Evolutionary conservation across 495 filamentous ascomycete genomes (phyloP), one percentile per base, ranked within the genome.

Genomic region (Hypoxylon perforatum): DNA sequence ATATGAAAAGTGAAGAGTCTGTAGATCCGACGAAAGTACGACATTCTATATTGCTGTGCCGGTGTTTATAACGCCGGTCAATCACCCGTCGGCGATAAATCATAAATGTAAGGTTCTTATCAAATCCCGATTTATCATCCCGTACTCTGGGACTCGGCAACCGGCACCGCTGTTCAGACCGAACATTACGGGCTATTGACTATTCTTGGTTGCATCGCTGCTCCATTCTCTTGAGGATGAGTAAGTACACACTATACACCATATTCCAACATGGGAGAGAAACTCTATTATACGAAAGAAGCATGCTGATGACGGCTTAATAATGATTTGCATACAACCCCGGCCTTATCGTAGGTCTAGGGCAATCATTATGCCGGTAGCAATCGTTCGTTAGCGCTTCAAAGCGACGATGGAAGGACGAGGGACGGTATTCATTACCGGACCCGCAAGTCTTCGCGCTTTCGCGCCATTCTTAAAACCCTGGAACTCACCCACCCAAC

Each of bases 291-390:
- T 28, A 28, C 25, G 25, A 28, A 28, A 8, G n/a, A n/a, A 35
- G 30, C 30, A 5, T 35, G 14, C 9, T 38, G 2, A 42, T 3
- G 12, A 18, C n/a, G 17, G 17, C n/a, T 44, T 44, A 44, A 18
- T 44, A 18, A 18, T 19, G n/a, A 48, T 19, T 14, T 48, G 11
- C 12, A 48, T 21, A 23, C 7, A 23, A 19, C 22, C n/a, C 5
- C 35, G 35, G 46, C 9, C n/a, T 6, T n/a, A 10, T 47, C 8
- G 46, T 30, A 49, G 23, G 1, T 4, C 22, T 21, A 47, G 54
- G 54, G 15, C 19, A 33, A 69, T 64, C 54, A 45, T 69, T 69
- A 12, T 4, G 25, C 65, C 60, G n/a, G n/a, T 68, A 59, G 48
- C 18, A 52, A 52, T 33, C n/a, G 30, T 9, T 33, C 30, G 3